A percentile compares a stretch with the other conserved stretches of the same genome.
Conservation (phyloP, 2,329 filamentous ascomycete genomes). For the Neopestalotiopsis sp. region DNA sequence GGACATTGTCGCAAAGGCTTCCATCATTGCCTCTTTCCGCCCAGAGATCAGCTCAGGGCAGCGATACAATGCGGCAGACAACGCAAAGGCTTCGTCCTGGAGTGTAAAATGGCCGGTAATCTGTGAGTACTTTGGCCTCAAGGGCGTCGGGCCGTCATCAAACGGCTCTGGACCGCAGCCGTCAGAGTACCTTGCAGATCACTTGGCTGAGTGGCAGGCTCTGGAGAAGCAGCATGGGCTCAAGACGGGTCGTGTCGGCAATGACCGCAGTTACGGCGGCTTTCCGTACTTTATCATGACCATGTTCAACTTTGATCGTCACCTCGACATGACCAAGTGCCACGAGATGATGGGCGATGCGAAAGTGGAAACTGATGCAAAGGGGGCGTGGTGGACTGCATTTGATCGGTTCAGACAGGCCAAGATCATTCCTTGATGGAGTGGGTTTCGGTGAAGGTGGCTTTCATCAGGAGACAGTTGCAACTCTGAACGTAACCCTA, state of each 20-base stretch:
- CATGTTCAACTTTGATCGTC: slow-evolving; percentile 41
- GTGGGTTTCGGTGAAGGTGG: not conserved
- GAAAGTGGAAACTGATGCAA: slow-evolving; percentile 35
- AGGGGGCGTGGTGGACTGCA: slow-evolving; percentile 37
- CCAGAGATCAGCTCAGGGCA: slow-evolving; percentile 40
- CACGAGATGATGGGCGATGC: slow-evolving; percentile 34
- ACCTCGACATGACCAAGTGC: slow-evolving; percentile 38
- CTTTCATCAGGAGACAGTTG: not conserved
- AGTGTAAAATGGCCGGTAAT: slow-evolving; percentile 50
- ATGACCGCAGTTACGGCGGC: slow-evolving; percentile 34
- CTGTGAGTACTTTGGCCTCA: slow-evolving; percentile 51
- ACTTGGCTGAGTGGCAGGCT: slow-evolving; percentile 37
- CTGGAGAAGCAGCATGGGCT: slow-evolving; percentile 40
- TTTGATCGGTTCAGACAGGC: slow-evolving; percentile 40
- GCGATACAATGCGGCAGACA: slow-evolving; percentile 49
- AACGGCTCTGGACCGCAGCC: slow-evolving; percentile 15
- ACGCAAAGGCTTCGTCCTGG: slow-evolving; percentile 43
- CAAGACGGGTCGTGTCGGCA: slow-evolving; percentile 37
- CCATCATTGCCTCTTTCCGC: slow-evolving; percentile 46
- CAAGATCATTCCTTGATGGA: slow-evolving; percentile 38
- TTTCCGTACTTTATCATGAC: slow-evolving; percentile 41
- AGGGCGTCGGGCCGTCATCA: slow-evolving; percentile 33
- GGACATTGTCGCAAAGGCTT: slow-evolving; percentile 44
- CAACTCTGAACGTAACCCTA: no score
- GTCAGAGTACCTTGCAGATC: slow-evolving; percentile 27